Percentiles rank a stretch among this genome's conserved stretches.
Evolutionary conservation across 2,329 filamentous ascomycete species (phyloP).

Genomic region (Beauveria medogensis): DNA sequence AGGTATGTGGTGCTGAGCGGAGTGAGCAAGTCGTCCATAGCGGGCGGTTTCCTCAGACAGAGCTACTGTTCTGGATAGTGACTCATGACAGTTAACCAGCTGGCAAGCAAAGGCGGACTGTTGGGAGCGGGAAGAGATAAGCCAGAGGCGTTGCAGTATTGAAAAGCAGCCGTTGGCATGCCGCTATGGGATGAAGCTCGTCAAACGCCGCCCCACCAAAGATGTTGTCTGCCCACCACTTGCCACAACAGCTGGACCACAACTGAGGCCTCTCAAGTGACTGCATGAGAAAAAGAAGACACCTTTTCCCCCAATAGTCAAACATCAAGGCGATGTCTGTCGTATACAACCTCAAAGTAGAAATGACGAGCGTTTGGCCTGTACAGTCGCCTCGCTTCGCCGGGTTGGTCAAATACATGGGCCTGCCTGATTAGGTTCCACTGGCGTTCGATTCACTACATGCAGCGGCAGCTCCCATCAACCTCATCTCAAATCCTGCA

Average conservation of each 20-base stretch:
- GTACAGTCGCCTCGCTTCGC: too few relatives aligned
- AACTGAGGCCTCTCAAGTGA: too few relatives aligned
- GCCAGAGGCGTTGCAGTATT: not conserved
- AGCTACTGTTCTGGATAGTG: not conserved
- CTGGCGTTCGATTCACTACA: not conserved
- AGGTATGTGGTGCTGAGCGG: slow-evolving; percentile 46
- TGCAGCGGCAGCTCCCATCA: not conserved
- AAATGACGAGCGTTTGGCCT: too few relatives aligned
- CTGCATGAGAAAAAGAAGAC: not conserved
- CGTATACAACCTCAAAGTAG: too few relatives aligned
- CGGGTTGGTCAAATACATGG: too few relatives aligned
- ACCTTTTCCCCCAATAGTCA: too few relatives aligned
- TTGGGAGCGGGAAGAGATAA: not conserved
- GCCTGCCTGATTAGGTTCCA: not conserved
- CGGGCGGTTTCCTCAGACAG: not conserved
- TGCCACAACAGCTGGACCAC: too few relatives aligned
- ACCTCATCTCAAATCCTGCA: slow-evolving; percentile 1
- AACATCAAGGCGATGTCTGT: too few relatives aligned
- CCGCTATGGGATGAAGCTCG: not conserved
- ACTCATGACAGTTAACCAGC: not conserved
- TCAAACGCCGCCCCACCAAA: slow-evolving; percentile 9
- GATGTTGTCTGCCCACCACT: not conserved
- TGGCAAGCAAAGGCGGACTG: not conserved
- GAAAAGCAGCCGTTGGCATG: not conserved
- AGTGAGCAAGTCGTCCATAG: slow-evolving; percentile 49